These are phyloP conservation scores for Sugiyamaella neomexicana DNA, from an alignment of 1,139 yeast genomes.

Conservation along the genomic window DNA sequence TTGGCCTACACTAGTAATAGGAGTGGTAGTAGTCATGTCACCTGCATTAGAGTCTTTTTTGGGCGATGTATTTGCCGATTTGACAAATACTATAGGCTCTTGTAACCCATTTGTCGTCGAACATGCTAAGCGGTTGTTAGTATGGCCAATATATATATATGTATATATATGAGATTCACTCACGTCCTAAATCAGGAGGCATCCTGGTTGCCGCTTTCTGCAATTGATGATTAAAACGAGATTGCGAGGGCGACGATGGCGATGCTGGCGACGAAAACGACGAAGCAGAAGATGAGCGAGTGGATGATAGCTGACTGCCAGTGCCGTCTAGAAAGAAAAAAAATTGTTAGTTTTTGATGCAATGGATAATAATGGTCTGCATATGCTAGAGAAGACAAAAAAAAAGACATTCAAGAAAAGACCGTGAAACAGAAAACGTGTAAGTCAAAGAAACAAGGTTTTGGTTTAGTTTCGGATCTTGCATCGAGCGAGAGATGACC, in stretches of 20 bases:
- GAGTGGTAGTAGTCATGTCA: not conserved
- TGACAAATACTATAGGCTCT: slow-evolving; percentile 21
- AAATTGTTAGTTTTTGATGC: slow-evolving; percentile 6
- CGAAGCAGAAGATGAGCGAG: slow-evolving; percentile 17
- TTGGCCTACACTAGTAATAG: not conserved
- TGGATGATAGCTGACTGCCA: slow-evolving; percentile 11
- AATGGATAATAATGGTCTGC: not conserved
- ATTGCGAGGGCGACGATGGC: slow-evolving; percentile 19
- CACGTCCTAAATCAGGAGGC: slow-evolving; percentile 17
- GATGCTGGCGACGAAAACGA: slow-evolving; percentile 21
- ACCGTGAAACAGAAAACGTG: slow-evolving; percentile 3
- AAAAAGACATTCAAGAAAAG: not conserved
- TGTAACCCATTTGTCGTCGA: slow-evolving; percentile 16
- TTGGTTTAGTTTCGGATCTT: slow-evolving; percentile 4
- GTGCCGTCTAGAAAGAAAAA: slow-evolving; percentile 6
- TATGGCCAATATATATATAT: not conserved
- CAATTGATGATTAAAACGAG: slow-evolving; percentile 17
- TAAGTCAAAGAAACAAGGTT: not conserved
- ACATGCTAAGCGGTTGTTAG: not conserved
- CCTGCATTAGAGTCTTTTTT: not conserved
- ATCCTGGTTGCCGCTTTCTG: slow-evolving; percentile 19
- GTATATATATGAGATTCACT: too few species aligned
- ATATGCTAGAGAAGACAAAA: not conserved
- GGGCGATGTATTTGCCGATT: slow-evolving; percentile 8
- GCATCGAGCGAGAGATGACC: not conserved